Percentiles rank a stretch among this genome's conserved stretches.
phyloP scores from a whole-genome alignment of 2,329 filamentous ascomycete genomes.

The Paraconiothyrium brasiliense region DNA sequence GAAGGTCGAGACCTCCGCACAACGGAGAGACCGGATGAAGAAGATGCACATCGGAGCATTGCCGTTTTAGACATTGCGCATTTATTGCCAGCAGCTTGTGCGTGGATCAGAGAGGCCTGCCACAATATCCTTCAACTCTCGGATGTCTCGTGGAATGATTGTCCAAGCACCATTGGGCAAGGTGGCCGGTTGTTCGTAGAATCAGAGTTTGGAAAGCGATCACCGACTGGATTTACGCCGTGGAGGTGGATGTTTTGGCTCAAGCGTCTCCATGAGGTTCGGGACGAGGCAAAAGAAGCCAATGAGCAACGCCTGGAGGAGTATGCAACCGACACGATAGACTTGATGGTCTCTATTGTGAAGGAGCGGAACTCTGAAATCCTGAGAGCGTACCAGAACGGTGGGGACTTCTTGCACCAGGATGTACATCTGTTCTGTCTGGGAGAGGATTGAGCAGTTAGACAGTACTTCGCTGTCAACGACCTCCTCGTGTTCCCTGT shows the following conservation, averaged over 20 bases:
- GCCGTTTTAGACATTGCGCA: background rate
- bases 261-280: conserved; percentile 21
- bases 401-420: background rate
- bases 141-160: conserved; percentile 17
- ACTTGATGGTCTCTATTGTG: background rate
- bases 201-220: conserved; percentile 19
- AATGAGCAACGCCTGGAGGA: background rate
- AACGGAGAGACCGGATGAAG: background rate
- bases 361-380: background rate
- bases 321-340: background rate
- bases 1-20: background rate
- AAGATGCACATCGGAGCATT: background rate
- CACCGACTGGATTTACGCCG: conserved; percentile 21
- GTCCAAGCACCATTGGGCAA: conserved; percentile 16
- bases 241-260: conserved; percentile 24
- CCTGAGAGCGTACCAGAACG: background rate
- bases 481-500: background rate
- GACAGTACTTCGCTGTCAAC: background rate
- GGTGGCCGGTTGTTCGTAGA: conserved; percentile 18
- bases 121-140: conserved; percentile 18
- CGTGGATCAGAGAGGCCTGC: conserved; percentile 18
- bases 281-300: conserved; percentile 14
- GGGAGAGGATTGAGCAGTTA: background rate
- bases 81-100: conserved; percentile 17
- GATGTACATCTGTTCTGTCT: background rate